A percentile compares a stretch with the other conserved stretches of the same genome.
phyloP scores from a whole-genome alignment of 2,329 filamentous ascomycete species.

The Pseudomassariella vexata region DNA sequence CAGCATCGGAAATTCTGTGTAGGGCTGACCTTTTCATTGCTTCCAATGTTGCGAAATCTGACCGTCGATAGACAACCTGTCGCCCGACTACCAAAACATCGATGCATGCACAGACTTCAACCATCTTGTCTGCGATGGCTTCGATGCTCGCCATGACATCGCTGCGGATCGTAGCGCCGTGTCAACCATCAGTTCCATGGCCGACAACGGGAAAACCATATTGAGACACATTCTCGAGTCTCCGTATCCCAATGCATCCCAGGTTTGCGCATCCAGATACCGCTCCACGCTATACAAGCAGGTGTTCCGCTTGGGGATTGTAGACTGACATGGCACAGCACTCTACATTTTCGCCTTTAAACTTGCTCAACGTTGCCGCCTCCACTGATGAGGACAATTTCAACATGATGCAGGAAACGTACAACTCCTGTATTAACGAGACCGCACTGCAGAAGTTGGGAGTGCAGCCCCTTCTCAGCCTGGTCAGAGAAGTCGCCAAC shows the following conservation, averaged over 20 bases:
- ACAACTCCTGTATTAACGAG: conserved; percentile 62
- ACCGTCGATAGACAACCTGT: conserved; percentile 41
- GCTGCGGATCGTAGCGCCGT: conserved; percentile 56
- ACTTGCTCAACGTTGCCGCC: conserved; percentile 27
- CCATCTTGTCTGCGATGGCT: conserved; percentile 62
- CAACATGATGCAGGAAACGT: conserved; percentile 57
- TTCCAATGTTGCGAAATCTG: conserved; percentile 1
- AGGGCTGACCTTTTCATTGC: conserved; percentile 13
- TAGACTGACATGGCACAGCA: conserved; percentile 27
- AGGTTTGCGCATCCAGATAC: conserved; percentile 17
- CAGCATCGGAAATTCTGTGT: conserved; percentile 54
- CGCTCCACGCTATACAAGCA: no score
- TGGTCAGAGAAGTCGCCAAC: conserved; percentile 47
- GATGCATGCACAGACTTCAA: conserved; percentile 68
- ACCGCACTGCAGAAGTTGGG: conserved; percentile 49
- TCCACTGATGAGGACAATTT: conserved; percentile 57
- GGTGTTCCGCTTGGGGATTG: not conserved
- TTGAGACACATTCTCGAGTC: conserved; percentile 60
- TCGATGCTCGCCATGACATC: conserved; percentile 58
- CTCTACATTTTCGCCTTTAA: conserved; percentile 40
- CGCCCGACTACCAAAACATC: conserved; percentile 54
- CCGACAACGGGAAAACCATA: conserved; percentile 50
- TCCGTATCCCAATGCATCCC: conserved; percentile 38
- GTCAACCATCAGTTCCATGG: conserved; percentile 57
- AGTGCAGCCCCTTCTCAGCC: conserved; percentile 45